A percentile compares a stretch with the other conserved stretches of the same genome.
Conservation (phyloP, 2,329 filamentous ascomycete species). For the Ascocoryne sarcoides region DNA sequence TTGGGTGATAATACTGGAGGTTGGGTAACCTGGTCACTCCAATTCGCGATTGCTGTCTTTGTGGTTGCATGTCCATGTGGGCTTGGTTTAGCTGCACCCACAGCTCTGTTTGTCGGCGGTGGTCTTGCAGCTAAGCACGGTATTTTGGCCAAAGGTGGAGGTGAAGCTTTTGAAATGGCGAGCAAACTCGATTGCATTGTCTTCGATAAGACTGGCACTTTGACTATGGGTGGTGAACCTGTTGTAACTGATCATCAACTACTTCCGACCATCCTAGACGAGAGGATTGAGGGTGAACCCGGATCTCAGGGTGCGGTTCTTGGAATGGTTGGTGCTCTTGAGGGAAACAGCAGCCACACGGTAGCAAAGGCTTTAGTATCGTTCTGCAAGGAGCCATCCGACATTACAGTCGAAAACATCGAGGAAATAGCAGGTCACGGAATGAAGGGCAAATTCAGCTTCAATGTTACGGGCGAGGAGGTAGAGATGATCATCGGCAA, state of each 20-base stretch:
- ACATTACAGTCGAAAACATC: constrained; percentile 34
- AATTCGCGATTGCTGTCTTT: constrained; percentile 61
- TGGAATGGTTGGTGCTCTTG: constrained; percentile 49
- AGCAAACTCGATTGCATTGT: constrained; percentile 45
- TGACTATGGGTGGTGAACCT: constrained; percentile 57
- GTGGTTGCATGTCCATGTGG: constrained; percentile 54
- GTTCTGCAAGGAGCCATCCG: constrained; percentile 43
- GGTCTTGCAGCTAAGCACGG: constrained; percentile 48
- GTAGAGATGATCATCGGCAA: constrained; percentile 59
- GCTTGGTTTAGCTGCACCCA: constrained; percentile 49
- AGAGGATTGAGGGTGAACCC: neutral
- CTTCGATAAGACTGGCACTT: constrained; percentile 53
- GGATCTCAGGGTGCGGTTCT: constrained; percentile 31
- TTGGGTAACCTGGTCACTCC: constrained; percentile 65
- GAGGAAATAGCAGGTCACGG: constrained; percentile 67
- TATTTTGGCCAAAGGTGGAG: constrained; percentile 49
- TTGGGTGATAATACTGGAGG: constrained; percentile 47
- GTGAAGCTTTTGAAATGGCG: constrained; percentile 51
- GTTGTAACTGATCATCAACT: constrained; percentile 41
- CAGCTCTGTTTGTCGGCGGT: constrained; percentile 49
- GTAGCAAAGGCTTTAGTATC: constrained; percentile 61
- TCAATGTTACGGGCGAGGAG: neutral
- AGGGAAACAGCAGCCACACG: constrained; percentile 67
- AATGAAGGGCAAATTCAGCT: constrained; percentile 41
- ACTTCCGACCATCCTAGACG: constrained; percentile 14